Evolutionary conservation across 805 yeast species (phyloP).

Genomic region (Brettanomyces anomalus): DNA sequence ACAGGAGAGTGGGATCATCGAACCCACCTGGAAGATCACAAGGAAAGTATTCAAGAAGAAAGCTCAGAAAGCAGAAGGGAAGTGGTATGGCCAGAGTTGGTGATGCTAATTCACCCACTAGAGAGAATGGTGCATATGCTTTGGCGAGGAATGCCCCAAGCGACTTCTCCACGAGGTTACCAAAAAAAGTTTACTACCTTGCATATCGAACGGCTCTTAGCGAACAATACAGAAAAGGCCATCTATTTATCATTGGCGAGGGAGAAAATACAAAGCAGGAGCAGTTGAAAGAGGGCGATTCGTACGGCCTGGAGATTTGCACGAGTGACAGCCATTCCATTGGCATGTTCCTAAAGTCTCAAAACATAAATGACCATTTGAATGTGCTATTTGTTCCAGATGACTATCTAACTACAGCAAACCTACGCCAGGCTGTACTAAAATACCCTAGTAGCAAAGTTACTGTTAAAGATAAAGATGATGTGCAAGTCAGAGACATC

Average conservation of each 20-base stretch:
- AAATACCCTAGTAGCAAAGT: conserved; percentile 40
- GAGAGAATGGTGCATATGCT: conserved; percentile 85
- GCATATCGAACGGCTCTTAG: conserved; percentile 82
- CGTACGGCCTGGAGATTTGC: conserved; percentile 18
- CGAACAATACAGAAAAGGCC: conserved; percentile 69
- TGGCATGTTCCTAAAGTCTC: conserved; percentile 32
- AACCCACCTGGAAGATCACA: conserved; percentile 83
- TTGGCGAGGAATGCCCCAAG: conserved; percentile 86
- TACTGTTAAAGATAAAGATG: conserved; percentile 64
- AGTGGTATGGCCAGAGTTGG: conserved; percentile 94
- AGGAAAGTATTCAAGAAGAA: conserved; percentile 75
- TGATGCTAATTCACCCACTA: conserved; percentile 88
- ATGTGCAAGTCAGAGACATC: conserved; percentile 74
- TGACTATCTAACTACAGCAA: conserved; percentile 32
- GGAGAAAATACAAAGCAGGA: conserved; percentile 12
- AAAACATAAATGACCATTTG: conserved; percentile 36
- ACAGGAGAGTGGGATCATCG: conserved; percentile 79
- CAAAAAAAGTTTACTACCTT: conserved; percentile 57
- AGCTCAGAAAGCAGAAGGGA: conserved; percentile 86
- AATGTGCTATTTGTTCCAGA: conserved; percentile 63
- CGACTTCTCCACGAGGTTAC: conserved; percentile 75
- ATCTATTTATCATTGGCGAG: conserved; percentile 60
- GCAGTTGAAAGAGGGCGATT: conserved; percentile 18
- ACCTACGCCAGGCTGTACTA: conserved; percentile 53
- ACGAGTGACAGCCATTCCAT: conserved; percentile 24